These are phyloP conservation scores for Wickerhamomyces bovis DNA, from an alignment of 805 yeast genomes.

Conservation along the genomic window DNA sequence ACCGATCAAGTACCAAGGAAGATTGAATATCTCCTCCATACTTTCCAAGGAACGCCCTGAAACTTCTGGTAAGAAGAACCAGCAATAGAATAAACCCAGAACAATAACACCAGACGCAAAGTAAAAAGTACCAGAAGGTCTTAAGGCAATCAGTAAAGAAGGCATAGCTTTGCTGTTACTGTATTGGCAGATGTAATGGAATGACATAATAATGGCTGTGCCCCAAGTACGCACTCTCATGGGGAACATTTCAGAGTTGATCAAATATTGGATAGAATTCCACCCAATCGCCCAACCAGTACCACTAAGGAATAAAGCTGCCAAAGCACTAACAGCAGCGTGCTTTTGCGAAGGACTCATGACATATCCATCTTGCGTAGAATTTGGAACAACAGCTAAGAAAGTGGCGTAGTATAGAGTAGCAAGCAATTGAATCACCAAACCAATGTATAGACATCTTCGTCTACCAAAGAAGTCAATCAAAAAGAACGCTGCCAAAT, in stretches of 20 bases:
- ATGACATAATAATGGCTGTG: conserved; percentile 45
- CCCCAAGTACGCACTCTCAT: conserved; percentile 43
- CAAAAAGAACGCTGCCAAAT: conserved; percentile 45
- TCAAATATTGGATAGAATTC: conserved; percentile 48
- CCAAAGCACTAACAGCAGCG: conserved; percentile 45
- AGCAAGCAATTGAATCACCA: conserved; percentile 36
- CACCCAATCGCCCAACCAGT: conserved; percentile 56
- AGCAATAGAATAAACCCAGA: conserved; percentile 35
- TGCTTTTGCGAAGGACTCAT: conserved; percentile 27
- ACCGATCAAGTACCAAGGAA: conserved; percentile 56
- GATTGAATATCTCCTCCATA: conserved; percentile 31
- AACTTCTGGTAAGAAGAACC: conserved; percentile 33
- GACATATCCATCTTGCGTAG: conserved; percentile 26
- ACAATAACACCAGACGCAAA: conserved; percentile 40
- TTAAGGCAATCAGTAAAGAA: conserved; percentile 40
- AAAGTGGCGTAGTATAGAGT: conserved; percentile 43
- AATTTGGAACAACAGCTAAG: conserved; percentile 39
- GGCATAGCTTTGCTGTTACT: conserved; percentile 54
- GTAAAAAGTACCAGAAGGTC: conserved; percentile 44
- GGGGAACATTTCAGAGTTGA: conserved; percentile 52
- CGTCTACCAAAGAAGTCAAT: conserved; percentile 53
- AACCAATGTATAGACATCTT: conserved; percentile 42
- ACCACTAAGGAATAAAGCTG: conserved; percentile 44
- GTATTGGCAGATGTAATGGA: conserved; percentile 52
- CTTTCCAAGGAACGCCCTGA: conserved; percentile 34